Evolutionary conservation across 2,329 filamentous ascomycete species (phyloP), one percentile per base, ranked within the genome.

Genomic region (Laburnicola sp.): DNA sequence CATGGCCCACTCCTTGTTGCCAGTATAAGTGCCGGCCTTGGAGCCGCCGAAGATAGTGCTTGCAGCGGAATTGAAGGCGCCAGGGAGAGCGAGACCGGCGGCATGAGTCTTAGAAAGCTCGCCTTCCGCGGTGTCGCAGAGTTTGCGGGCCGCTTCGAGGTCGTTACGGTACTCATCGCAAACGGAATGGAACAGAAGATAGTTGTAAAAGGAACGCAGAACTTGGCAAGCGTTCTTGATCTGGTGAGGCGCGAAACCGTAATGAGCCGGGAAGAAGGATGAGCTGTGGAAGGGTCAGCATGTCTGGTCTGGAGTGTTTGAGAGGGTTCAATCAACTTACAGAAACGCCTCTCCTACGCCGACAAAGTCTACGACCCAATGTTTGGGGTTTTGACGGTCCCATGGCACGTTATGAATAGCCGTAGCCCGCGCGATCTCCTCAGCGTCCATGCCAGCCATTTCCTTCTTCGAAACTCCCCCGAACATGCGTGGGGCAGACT

Each of bases 121-220:
- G 1, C 75, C 64, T 2, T 83, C 79, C 1, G 89, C 90, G 10
- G 78, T 66, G 21, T 85, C 80, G 62, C 91, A 96, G 26, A 93
- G 69, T 1, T 70, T 69, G 6, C 87, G 77, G 0, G 92, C 91
- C 0, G 79, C 76, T 11, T 82, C 74, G 51, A 97, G 78, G 56
- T 93, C 82, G 0, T 80, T 76, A 0, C 73, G 77, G 66, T 92
- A 88, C 69, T 97, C 94, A 0, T 88, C 87, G 64, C 91, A 96
- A 11, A 95, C 93, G 32, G 88, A 82, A 65, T 97, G 92, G 53
- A 88, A 83, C 7, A 92, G 78, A 0, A 97, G 78, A 60, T 97
- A 99, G 58, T 90, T 89, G 57, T 96, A 83, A 67, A 97, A 97
- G 66, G 94, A 96, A 53, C 84, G 83, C 35, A 97, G 79, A 0